A percentile compares a stretch with the other conserved stretches of the same genome.
Conservation (phyloP, 495 filamentous ascomycete genomes). For the Astrothelium macrocarpum region DNA sequence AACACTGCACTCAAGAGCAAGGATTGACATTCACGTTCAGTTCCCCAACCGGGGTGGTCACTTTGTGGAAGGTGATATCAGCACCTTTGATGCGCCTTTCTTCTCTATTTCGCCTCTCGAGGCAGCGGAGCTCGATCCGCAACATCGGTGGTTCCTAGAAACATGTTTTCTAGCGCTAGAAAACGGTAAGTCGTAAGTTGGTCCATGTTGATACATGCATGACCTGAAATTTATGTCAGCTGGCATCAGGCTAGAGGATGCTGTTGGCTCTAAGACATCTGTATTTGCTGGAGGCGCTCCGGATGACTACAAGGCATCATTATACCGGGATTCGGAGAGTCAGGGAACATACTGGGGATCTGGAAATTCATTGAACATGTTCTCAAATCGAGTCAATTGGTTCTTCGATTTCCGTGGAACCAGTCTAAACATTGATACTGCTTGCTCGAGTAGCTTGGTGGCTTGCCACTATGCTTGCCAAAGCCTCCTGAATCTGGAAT, state of each 20-base stretch:
- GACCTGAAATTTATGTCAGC: no score
- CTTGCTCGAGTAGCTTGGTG: conserved; percentile 35
- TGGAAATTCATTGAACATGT: conserved; percentile 22
- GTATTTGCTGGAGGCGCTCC: not conserved
- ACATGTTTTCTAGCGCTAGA: conserved; percentile 7
- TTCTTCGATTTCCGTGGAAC: conserved; percentile 42
- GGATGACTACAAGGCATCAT: not conserved
- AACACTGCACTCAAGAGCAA: not conserved
- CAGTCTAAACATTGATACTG: conserved; percentile 43
- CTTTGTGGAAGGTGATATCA: conserved; percentile 4
- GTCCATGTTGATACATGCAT: not conserved
- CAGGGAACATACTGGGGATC: not conserved
- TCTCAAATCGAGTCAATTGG: conserved; percentile 43
- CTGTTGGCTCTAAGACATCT: not conserved
- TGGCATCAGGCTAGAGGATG: no score
- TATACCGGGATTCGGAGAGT: no score
- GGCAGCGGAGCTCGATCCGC: conserved; percentile 11
- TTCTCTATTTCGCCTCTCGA: conserved; percentile 9
- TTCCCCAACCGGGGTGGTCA: not conserved
- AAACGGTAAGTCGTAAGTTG: conserved; percentile 16
- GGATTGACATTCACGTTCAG: not conserved
- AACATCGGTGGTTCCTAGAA: conserved; percentile 10
- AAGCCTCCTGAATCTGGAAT: not conserved
- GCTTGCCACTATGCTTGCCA: not conserved
- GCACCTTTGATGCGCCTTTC: conserved; percentile 10